Conservation (phyloP, 2,329 filamentous ascomycete genomes). For the Fusarium coffeatum region DNA sequence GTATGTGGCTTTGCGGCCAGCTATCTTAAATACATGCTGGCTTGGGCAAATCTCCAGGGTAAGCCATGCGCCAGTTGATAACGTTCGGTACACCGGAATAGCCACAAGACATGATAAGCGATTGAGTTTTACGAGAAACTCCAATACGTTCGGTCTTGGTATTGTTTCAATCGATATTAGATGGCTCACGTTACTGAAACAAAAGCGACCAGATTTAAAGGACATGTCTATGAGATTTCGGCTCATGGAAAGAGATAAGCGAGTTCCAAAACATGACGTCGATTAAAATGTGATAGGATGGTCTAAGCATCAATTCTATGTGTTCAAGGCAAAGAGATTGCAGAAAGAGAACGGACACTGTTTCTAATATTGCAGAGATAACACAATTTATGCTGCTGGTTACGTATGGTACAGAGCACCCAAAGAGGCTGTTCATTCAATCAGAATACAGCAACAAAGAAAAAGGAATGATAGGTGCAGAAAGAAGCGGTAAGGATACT, state of each 20-base stretch:
- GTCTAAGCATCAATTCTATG: background rate
- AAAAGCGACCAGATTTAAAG: background rate
- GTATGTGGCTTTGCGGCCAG: background rate
- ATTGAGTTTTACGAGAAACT: conserved; percentile 62
- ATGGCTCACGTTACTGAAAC: background rate
- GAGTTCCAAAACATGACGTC: background rate
- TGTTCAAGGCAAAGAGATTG: background rate
- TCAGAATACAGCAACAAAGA: background rate
- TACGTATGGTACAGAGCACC: too few species aligned
- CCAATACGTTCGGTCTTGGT: background rate
- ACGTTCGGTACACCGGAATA: too few species aligned
- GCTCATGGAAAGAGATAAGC: background rate
- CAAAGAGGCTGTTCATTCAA: too few species aligned
- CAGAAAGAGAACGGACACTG: background rate
- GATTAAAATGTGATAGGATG: background rate
- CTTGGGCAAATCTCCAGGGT: conserved; percentile 61
- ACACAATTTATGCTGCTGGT: background rate
- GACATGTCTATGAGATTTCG: background rate
- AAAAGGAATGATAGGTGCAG: background rate
- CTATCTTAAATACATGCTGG: background rate
- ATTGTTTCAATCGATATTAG: background rate
- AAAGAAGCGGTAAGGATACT: background rate
- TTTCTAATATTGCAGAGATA: background rate
- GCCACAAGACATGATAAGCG: conserved; percentile 58
- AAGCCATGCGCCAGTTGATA: background rate